Evolutionary conservation across 1,139 yeast genomes (phyloP).

Genomic region (Nakaseomyces kungkrabaensis): DNA sequence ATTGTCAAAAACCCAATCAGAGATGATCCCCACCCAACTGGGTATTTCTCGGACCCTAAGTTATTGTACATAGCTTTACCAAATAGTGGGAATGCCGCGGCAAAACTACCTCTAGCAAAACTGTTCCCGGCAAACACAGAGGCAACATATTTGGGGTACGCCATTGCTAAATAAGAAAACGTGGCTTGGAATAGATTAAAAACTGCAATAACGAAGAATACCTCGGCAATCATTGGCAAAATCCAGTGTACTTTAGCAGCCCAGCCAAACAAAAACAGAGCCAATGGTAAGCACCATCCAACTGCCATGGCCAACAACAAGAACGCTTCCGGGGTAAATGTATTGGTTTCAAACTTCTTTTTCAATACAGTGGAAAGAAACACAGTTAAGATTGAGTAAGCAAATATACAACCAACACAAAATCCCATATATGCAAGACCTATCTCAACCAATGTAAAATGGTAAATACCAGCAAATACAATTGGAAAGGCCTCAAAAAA

Average conservation of each 20-base stretch:
- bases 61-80: slow-evolving; percentile 43
- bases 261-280: slow-evolving; percentile 33
- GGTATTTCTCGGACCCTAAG: slow-evolving; percentile 37
- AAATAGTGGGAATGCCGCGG: slow-evolving; percentile 52
- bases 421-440: slow-evolving; percentile 20
- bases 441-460: slow-evolving; percentile 32
- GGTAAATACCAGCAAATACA: slow-evolving; percentile 37
- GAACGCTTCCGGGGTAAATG: slow-evolving; percentile 16
- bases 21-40: slow-evolving; percentile 49
- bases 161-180: slow-evolving; percentile 27
- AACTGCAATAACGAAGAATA: slow-evolving; percentile 32
- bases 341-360: slow-evolving; percentile 9
- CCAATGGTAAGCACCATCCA: slow-evolving; percentile 12
- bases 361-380: slow-evolving; percentile 9
- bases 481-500: slow-evolving; percentile 58
- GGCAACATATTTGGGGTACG: slow-evolving; percentile 39
- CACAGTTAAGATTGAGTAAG: slow-evolving; percentile 11
- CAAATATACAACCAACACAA: slow-evolving; percentile 16
- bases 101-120: slow-evolving; percentile 36
- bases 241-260: slow-evolving; percentile 39
- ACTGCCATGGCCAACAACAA: slow-evolving; percentile 12
- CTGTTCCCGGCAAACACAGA: slow-evolving; percentile 53
- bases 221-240: slow-evolving; percentile 37
- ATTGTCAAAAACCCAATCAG: slow-evolving; percentile 38
- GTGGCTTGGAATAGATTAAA: slow-evolving; percentile 36